These are phyloP conservation scores for Chamaenerion angustifolium DNA, from an alignment of 345 rosid genomes.

Conservation along the genomic window DNA sequence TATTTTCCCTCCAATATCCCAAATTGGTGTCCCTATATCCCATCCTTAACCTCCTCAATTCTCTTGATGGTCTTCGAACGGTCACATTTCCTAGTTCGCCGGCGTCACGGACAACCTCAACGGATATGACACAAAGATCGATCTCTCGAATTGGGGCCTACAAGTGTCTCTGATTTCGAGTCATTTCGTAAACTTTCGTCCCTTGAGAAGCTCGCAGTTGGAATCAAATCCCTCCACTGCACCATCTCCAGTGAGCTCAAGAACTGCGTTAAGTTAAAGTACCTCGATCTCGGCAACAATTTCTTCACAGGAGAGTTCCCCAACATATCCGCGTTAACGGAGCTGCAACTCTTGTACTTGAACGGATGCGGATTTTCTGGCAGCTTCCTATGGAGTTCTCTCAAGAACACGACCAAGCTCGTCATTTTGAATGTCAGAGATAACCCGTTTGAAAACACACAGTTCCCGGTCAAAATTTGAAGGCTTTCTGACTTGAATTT, in stretches of 20 bases:
- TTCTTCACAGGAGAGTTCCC: conserved; percentile 53
- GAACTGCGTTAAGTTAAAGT: too few relatives aligned
- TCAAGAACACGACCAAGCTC: too few relatives aligned
- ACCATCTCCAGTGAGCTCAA: too few relatives aligned
- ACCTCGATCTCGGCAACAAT: too few relatives aligned
- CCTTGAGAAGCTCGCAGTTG: conserved; percentile 52
- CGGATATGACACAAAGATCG: conserved; percentile 42
- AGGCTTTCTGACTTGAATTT: conserved; percentile 34
- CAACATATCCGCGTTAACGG: conserved; percentile 29
- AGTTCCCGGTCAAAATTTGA: conserved; percentile 35
- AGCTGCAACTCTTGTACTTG: conserved; percentile 37
- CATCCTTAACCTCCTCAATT: too few relatives aligned
- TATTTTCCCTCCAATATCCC: too few relatives aligned
- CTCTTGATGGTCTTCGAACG: conserved; percentile 33
- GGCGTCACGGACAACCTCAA: conserved; percentile 31
- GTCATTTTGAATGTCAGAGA: conserved; percentile 72
- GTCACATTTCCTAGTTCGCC: conserved; percentile 24
- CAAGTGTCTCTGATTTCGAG: conserved; percentile 33
- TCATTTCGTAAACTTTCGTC: conserved; percentile 41
- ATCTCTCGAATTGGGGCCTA: conserved; percentile 38
- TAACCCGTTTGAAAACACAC: conserved; percentile 29
- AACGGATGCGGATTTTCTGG: conserved; percentile 48
- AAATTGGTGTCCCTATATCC: too few relatives aligned
- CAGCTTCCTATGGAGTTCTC: too few relatives aligned
- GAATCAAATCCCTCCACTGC: too few relatives aligned